Conservation (phyloP, 2,329 filamentous ascomycete species). For the Fusarium foetens region DNA sequence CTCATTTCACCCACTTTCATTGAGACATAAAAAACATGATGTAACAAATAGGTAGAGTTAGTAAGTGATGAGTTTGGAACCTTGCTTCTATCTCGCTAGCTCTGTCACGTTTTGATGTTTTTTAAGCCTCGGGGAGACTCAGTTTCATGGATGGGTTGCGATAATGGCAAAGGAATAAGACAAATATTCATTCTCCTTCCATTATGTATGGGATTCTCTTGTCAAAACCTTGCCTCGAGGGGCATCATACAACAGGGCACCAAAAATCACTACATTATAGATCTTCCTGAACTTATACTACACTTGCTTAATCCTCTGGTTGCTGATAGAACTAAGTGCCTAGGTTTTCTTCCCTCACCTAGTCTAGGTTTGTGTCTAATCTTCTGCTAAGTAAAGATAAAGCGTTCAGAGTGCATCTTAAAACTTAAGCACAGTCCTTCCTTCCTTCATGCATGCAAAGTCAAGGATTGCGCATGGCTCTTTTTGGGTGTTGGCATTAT, state of each 20-base stretch:
- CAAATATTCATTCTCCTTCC: not conserved
- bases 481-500: not conserved
- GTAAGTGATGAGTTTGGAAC: not conserved
- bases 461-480: not conserved
- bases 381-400: not conserved
- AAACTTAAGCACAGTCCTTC: not conserved
- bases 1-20: not conserved
- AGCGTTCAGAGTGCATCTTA: not conserved
- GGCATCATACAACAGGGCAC: not conserved
- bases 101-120: not conserved
- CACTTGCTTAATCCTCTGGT: not conserved
- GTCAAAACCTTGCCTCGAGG: not conserved
- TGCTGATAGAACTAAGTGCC: not conserved
- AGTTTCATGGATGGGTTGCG: not conserved
- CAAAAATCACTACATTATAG: not conserved
- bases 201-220: not conserved
- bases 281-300: not conserved
- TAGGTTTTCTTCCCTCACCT: not conserved
- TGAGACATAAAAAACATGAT: not conserved
- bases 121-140: not conserved
- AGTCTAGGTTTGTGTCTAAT: too few relatives aligned
- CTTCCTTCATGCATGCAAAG: not conserved
- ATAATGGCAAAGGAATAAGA: not conserved
- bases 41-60: not conserved
- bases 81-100: not conserved